These are phyloP conservation scores for Entomortierella lignicola DNA, from an alignment of 192 early-diverging fungal species.

Conservation along the genomic window DNA sequence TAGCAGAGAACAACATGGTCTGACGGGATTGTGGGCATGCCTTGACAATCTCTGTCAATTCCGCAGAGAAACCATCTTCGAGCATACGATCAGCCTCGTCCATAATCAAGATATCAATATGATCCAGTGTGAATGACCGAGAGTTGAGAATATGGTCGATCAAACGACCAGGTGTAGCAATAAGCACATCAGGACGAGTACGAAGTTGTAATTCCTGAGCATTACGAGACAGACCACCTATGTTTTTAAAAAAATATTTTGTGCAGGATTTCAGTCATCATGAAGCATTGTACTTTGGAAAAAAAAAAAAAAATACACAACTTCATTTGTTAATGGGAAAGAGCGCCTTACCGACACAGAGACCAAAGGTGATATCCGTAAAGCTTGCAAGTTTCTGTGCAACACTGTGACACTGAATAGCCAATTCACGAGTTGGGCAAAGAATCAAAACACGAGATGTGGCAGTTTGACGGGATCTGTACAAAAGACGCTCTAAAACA, in stretches of 20 bases:
- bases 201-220: constrained; percentile 89
- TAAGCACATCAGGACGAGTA: constrained; percentile 90
- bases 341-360: constrained; percentile 74
- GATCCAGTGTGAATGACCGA: constrained; percentile 84
- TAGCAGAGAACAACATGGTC: constrained; percentile 99
- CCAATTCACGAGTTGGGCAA: constrained; percentile 97
- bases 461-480: constrained; percentile 82
- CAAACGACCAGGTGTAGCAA: constrained; percentile 97
- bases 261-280: not conserved
- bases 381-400: constrained; percentile 86
- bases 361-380: constrained; percentile 86
- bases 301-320: too few species aligned
- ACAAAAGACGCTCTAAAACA: constrained; percentile 93
- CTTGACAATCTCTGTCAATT: constrained; percentile 95
- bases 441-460: constrained; percentile 90
- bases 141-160: constrained; percentile 98
- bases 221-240: constrained; percentile 88
- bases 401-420: constrained; percentile 95
- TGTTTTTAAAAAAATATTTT: not conserved
- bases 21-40: constrained; percentile 89
- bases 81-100: constrained; percentile 99
- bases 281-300: too few species aligned
- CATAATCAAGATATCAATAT: constrained; percentile 96
- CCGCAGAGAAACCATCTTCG: constrained; percentile 97
- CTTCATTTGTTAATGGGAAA: too few species aligned